These are phyloP conservation scores for Xylaria sp. DNA, from an alignment of 2,329 filamentous ascomycete species.

Conservation along the genomic window DNA sequence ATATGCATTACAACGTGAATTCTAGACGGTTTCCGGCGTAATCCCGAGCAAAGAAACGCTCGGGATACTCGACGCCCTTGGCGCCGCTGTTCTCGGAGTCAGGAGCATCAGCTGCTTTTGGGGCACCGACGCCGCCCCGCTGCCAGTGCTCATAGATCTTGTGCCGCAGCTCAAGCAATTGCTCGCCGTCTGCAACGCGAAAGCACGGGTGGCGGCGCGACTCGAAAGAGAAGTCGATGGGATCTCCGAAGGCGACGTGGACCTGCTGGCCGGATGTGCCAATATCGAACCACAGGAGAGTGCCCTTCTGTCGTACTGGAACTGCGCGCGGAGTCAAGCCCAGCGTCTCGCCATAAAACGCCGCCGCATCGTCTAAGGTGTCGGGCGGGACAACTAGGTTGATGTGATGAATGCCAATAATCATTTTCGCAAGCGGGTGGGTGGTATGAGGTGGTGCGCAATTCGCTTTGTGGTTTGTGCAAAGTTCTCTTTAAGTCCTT, in stretches of 20 bases:
- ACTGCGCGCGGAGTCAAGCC: constrained; percentile 59
- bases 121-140: constrained; percentile 55
- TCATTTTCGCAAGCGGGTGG: constrained; percentile 44
- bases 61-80: constrained; percentile 64
- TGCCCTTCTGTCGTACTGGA: constrained; percentile 56
- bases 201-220: constrained; percentile 65
- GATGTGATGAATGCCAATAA: constrained; percentile 61
- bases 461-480: background rate
- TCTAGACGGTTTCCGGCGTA: constrained; percentile 61
- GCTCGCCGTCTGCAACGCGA: constrained; percentile 52
- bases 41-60: constrained; percentile 66
- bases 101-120: constrained; percentile 60
- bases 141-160: constrained; percentile 58
- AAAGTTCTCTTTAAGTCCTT: background rate
- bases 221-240: constrained; percentile 40
- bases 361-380: constrained; percentile 56
- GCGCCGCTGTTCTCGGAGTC: constrained; percentile 51
- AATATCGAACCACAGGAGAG: constrained; percentile 66
- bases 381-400: constrained; percentile 62
- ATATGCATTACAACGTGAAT: constrained; percentile 52
- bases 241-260: constrained; percentile 56
- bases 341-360: constrained; percentile 62
- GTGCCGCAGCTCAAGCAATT: constrained; percentile 53
- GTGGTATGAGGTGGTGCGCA: background rate
- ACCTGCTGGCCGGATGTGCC: constrained; percentile 59